phyloP scores from a whole-genome alignment of 495 filamentous ascomycete genomes.

The Ramalina peruviana region DNA sequence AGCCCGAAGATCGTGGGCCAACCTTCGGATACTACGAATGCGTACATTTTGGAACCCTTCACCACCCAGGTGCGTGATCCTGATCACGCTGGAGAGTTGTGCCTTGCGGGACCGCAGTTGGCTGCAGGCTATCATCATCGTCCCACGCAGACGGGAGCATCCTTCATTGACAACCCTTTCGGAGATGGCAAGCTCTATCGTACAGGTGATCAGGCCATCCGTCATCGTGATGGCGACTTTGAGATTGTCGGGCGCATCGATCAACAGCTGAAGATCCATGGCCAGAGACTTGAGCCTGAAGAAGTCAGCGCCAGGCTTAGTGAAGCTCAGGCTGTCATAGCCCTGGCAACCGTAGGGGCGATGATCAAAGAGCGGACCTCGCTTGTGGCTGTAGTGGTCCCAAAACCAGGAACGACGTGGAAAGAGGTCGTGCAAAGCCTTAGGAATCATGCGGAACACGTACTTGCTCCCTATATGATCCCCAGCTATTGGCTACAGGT shows the following conservation, averaged over 20 bases:
- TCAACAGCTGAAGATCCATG: conserved; percentile 31
- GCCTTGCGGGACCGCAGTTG: conserved; percentile 29
- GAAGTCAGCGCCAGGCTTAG: conserved; percentile 17
- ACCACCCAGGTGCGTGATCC: background rate
- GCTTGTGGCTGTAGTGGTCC: conserved; percentile 14
- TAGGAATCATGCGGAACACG: background rate
- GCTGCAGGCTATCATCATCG: conserved; percentile 20
- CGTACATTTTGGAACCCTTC: background rate
- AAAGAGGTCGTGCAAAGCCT: background rate
- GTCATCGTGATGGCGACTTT: conserved; percentile 21
- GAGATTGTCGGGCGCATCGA: conserved; percentile 29
- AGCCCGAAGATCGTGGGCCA: background rate
- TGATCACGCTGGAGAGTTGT: conserved; percentile 22
- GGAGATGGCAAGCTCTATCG: conserved; percentile 18
- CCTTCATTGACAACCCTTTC: conserved; percentile 19
- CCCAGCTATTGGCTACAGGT: conserved; percentile 8
- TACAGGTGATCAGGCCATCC: conserved; percentile 22
- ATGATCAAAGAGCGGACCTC: conserved; percentile 7
- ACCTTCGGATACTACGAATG: conserved; percentile 2
- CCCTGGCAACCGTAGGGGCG: background rate
- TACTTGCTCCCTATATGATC: conserved; percentile 9
- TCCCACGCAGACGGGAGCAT: conserved; percentile 12
- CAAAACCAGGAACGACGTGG: background rate
- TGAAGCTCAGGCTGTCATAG: background rate
- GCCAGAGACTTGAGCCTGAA: conserved; percentile 28